Evolutionary conservation across 176 grass and related monocot species (phyloP), one percentile per base, ranked within the genome.

Genomic region (Aegilops sharonensis): DNA sequence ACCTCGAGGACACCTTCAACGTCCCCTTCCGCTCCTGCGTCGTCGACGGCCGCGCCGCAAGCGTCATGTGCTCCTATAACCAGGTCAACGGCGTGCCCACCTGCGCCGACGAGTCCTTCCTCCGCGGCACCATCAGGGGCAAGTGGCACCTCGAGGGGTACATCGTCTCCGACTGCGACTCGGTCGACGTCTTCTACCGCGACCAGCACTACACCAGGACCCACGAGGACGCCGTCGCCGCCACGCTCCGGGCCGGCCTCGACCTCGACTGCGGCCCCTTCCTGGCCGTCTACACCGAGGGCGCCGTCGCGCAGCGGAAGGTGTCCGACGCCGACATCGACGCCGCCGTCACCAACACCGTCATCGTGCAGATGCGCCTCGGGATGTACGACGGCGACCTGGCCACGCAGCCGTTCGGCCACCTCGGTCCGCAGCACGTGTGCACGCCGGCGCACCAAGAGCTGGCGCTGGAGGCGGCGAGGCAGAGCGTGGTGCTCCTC

Each of bases 31-130:
- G 84, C n/a, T 71, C 87, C 0, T 98, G 93, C n/a, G 96, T 95
- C 64, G 32, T 66, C 6, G 82, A 88, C 6, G 96, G 91, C 20
- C 21, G 84, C 3, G 93, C 91, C 6, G 92, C 93, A 29, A 63
- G 64, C 70, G 91, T 95, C 64, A 98, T 98, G 96, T 98, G 96
- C 90, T 98, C 96, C 3, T 98, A 98, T 67, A 98, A 98, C 69
- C 91, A 98, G 83, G 93, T 98, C 81, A 98, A 98, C 24, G 96
- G 96, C 78, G 86, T 98, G 27, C 96, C 96, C 3, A 92, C 87
- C 18, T 98, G 96, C 54, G 96, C 96, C 30, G 93, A 98, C 72
- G 35, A 12, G 2, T 83, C 23, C 13, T 89, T 95, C 27, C 93
- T 98, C 14, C 73, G 27, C 0, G 77, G 81, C 5, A 95, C 93